phyloP scores from a whole-genome alignment of 1,139 yeast genomes.

The Sugiyamaella pinicola region DNA sequence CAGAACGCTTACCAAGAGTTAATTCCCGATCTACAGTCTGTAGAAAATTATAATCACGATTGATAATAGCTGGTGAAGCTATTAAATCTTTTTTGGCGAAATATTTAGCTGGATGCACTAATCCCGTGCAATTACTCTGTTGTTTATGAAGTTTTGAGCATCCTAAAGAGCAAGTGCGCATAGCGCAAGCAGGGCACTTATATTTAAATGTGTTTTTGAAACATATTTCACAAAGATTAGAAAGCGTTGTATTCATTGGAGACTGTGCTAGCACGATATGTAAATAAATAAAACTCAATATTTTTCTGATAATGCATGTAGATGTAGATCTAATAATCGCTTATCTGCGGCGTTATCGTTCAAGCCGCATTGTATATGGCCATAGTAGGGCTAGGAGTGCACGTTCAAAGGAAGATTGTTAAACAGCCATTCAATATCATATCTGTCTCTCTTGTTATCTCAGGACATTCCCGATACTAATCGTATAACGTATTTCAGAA shows the following conservation, averaged over 20 bases:
- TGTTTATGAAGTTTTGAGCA: constrained; percentile 75
- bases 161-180: constrained; percentile 65
- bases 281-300: not conserved
- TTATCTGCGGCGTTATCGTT: constrained; percentile 5
- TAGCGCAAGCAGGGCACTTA: constrained; percentile 80
- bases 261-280: not conserved
- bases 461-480: not conserved
- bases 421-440: not conserved
- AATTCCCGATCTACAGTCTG: constrained; percentile 62
- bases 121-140: constrained; percentile 66
- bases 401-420: constrained; percentile 5
- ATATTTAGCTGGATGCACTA: constrained; percentile 62
- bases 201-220: constrained; percentile 51
- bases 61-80: constrained; percentile 51
- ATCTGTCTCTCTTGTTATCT: no score
- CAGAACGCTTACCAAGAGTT: constrained; percentile 36
- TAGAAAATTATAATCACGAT: constrained; percentile 83
- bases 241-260: constrained; percentile 10
- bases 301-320: constrained; percentile 7
- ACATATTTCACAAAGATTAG: constrained; percentile 26
- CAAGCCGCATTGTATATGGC: not conserved
- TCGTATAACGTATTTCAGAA: not conserved
- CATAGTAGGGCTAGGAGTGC: constrained; percentile 5
- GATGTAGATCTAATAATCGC: not conserved
- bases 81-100: constrained; percentile 50